phyloP scores from a whole-genome alignment of 164 flowering plant genomes.

The Vitis vinifera region DNA sequence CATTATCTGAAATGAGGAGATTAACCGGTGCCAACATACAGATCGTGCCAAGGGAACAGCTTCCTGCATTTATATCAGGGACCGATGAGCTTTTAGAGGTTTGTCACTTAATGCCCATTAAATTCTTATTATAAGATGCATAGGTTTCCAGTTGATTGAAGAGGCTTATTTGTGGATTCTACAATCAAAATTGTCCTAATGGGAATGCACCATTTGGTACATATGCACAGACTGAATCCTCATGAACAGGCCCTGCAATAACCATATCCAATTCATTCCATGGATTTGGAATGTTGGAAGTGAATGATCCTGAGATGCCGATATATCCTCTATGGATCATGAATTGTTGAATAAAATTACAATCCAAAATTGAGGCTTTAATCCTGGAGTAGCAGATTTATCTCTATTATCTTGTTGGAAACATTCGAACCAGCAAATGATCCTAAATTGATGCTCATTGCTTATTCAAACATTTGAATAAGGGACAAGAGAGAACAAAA shows the following conservation, averaged over 20 bases:
- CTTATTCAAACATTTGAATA: no score
- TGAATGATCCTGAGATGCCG: background rate
- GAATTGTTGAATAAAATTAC: background rate
- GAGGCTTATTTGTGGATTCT: background rate
- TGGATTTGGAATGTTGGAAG: background rate
- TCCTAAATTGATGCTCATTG: no score
- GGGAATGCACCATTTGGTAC: background rate
- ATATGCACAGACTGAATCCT: background rate
- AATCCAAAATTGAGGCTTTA: no score
- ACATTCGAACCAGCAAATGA: no score
- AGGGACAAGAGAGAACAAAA: no score
- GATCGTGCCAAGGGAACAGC: slow-evolving; percentile 68
- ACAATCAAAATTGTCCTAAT: background rate
- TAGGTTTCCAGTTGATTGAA: background rate
- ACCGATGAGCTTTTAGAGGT: slow-evolving; percentile 89
- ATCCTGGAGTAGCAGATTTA: no score
- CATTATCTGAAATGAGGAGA: slow-evolving; percentile 58
- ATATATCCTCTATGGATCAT: background rate
- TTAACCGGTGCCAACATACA: slow-evolving; percentile 72
- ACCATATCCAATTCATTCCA: background rate
- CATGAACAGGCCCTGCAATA: slow-evolving; percentile 1
- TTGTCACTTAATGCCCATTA: slow-evolving; percentile 14
- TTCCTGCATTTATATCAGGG: slow-evolving; percentile 50
- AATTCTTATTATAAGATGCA: background rate
- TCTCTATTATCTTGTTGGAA: no score